Conservation (phyloP, 305 asterid species). For the Solanum aculeatissimum region DNA sequence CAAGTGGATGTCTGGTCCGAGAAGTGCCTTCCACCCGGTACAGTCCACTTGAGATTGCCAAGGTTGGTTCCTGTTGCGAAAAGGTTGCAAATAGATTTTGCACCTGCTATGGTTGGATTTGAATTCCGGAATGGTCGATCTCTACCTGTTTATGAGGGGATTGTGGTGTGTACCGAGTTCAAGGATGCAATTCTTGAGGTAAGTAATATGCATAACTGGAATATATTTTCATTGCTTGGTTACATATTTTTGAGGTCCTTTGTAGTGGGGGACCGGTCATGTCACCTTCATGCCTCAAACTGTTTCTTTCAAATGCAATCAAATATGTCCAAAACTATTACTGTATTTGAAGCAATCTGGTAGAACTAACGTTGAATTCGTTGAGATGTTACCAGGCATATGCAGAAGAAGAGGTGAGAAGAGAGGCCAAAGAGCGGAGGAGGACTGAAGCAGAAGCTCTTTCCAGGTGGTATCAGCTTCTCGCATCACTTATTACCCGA, state of each 20-base stretch:
- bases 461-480: conserved; percentile 95
- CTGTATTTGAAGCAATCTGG: not conserved
- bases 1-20: conserved; percentile 98
- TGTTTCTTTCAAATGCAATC: not conserved
- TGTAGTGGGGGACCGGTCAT: not conserved
- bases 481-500: conserved; percentile 69
- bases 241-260: not conserved
- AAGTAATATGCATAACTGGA: conserved; percentile 5
- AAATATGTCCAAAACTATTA: not conserved
- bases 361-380: not conserved
- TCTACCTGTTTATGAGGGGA: conserved; percentile 66
- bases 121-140: conserved; percentile 74
- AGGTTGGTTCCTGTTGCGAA: conserved; percentile 58
- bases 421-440: conserved; percentile 57
- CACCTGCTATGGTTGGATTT: conserved; percentile 97
- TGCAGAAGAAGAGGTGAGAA: conserved; percentile 70
- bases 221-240: not conserved
- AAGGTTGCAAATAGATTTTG: conserved; percentile 64
- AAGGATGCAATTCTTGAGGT: conserved; percentile 74
- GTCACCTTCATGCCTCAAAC: not conserved
- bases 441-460: conserved; percentile 62
- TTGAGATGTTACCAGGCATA: conserved; percentile 46
- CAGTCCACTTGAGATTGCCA: conserved; percentile 74
- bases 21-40: conserved; percentile 97
- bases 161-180: conserved; percentile 80